phyloP scores from a whole-genome alignment of 2,329 filamentous ascomycete genomes.

The Colletotrichum orchidophilum region DNA sequence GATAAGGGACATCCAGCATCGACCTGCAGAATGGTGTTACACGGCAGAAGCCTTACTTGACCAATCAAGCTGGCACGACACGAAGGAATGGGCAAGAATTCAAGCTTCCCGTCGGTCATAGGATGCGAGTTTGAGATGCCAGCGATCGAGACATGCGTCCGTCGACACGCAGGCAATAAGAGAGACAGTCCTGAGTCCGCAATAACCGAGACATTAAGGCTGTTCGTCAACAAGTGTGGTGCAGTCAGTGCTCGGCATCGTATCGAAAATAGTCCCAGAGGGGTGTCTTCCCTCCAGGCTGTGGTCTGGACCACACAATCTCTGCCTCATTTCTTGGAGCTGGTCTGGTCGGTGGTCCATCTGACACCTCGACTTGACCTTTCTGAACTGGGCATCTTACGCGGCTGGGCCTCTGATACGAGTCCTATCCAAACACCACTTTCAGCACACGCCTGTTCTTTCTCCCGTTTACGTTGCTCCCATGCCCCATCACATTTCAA shows the following conservation, averaged over 20 bases:
- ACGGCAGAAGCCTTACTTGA: background rate
- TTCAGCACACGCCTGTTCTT: background rate
- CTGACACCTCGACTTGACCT: background rate
- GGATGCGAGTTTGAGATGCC: background rate
- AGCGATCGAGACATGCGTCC: background rate
- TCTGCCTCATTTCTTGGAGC: background rate
- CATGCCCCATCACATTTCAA: background rate
- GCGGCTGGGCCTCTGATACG: background rate
- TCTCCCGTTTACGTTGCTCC: background rate
- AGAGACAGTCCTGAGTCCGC: background rate
- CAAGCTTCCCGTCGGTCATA: background rate
- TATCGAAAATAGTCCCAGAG: background rate
- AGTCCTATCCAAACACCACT: background rate
- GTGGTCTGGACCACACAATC: background rate
- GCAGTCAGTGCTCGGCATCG: background rate
- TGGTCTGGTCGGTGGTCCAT: background rate
- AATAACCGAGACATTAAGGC: background rate
- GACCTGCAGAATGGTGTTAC: conserved; percentile 2
- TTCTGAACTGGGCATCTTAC: background rate
- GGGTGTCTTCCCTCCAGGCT: background rate
- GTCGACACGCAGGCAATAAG: background rate
- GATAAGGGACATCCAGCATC: background rate
- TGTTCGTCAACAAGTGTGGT: background rate
- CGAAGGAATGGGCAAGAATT: background rate
- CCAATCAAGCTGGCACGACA: background rate